Evolutionary conservation across 2,329 filamentous ascomycete genomes (phyloP), one percentile per base, ranked within the genome.

Genomic region (Hypomyces perniciosus): DNA sequence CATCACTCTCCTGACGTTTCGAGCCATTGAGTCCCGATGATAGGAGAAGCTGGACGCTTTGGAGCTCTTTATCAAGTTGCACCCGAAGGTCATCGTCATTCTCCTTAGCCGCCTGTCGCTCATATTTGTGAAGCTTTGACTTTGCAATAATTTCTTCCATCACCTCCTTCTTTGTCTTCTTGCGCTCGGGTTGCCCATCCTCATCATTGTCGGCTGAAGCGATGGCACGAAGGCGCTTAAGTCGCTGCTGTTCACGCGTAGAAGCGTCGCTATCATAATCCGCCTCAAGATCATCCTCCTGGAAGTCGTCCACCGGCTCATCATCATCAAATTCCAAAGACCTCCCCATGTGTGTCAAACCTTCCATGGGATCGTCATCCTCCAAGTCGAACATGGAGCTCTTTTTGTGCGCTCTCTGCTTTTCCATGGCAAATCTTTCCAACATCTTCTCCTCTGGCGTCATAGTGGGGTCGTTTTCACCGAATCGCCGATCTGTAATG

Each of bases 61-160:
- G 78, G 55, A 97, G 77, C 38, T 90, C 88, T 65, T 91, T 85
- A 67, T 99, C 90, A 12, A 99, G 76, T 65, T 91, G 83, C 52
- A 85, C 84, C 53, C 90, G 80, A 48, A 96, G 69, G 57, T 96
- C 92, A 46, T 95, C 90, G 59, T 99, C 93, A 45, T 93, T 90
- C 54, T 97, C 93, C 64, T 96, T 96, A 29, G 83, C 83, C 54
- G 89, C 85, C 69, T 99, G 93, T 38, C 93, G 84, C 71, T 97
- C 91, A 64, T 92, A 91, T 71, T 96, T 97, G 78, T 96, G 81
- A 55, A 88, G 77, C 66, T 99, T 99, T 1, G 92, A 97, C 70
- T 99, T 99, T 54, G 91, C 89, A 58, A 99, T 96, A 54, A 99
- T 79, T 68, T 99, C 95, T 62, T 96, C 87, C 89, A 97, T 96